These are phyloP conservation scores for Phytopythium sindhum DNA, from an alignment of 352 stramenopile genomes.

Conservation along the genomic window DNA sequence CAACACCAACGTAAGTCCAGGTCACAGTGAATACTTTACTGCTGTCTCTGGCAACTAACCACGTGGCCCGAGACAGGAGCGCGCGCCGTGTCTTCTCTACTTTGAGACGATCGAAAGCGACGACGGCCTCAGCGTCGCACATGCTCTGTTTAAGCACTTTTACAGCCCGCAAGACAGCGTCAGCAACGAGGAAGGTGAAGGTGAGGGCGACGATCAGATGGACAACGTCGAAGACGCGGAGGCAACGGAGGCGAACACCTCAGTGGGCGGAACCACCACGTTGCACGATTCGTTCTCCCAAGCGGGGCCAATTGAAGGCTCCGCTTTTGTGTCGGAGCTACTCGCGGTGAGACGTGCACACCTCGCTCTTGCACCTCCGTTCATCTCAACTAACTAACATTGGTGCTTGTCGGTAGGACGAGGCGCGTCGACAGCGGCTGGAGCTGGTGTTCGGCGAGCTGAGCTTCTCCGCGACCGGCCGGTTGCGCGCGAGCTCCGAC, in stretches of 20 bases:
- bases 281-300: constrained; percentile 9
- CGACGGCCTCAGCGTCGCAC: constrained; percentile 51
- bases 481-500: constrained; percentile 27
- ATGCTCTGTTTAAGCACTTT: constrained; percentile 57
- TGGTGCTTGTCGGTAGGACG: constrained; percentile 16
- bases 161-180: constrained; percentile 33
- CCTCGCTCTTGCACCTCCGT: neutral
- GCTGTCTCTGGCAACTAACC: neutral
- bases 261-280: neutral
- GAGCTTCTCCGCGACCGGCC: constrained; percentile 38
- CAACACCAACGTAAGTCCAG: constrained; percentile 57
- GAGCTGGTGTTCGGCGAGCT: constrained; percentile 75
- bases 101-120: constrained; percentile 59
- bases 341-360: constrained; percentile 15
- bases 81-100: constrained; percentile 69
- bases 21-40: neutral
- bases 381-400: neutral
- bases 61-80: constrained; percentile 34
- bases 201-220: constrained; percentile 7
- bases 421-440: constrained; percentile 40
- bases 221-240: constrained; percentile 5
- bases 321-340: constrained; percentile 23
- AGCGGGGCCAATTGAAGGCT: constrained; percentile 1
- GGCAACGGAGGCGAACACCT: neutral
- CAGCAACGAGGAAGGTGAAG: constrained; percentile 2